Evolutionary conservation across 106 monocot genomes (phyloP), one percentile per base, ranked within the genome.

Genomic region (Dioscorea dumetorum): DNA sequence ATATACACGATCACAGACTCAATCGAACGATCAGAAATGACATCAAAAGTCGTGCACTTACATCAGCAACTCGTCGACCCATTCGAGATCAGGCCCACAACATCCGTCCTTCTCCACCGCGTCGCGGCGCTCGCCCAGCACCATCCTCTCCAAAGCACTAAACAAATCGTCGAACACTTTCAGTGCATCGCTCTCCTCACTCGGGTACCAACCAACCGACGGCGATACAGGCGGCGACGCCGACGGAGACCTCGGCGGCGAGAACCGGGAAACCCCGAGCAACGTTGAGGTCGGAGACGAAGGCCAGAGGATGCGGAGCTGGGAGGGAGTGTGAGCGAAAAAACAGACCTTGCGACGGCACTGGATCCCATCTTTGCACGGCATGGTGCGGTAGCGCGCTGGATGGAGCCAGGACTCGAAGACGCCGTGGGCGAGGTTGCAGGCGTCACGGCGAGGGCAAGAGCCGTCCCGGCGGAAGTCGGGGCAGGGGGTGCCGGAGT

Each of bases 371-470:
- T 95, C 95, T 75, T 95, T 95, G 78, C 95, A 95, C 1, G 88
- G 88, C 72, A 88, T 88, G 5, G 95, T 97, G 10, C 95, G 83
- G 74, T 97, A 97, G 62, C 88, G 49, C 22, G 83, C 71, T 33
- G 91, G 88, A 63, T 97, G 91, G 21, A 91, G 83, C 95, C 95
- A 97, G 70, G 86, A 83, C 78, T 97, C 95, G 73, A 97, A 97
- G 1, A 97, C 88, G 4, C 95, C 95, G 60, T 97, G 95, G 0
- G 95, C 79, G 69, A 78, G 87, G 78, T 88, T 86, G 66, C 91
- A 97, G 22, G 80, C 34, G 62, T 90, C 93, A 0, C 86, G 88
- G 23, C 76, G 71, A 6, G 93, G 86, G 73, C 93, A 93, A 0
- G 83, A 81, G 14, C 64, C 35, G 60, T 24, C 60, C 1, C 64